Evolutionary conservation across 2,329 filamentous ascomycete genomes (phyloP).

Genomic region (Ophiostoma himal-ulmi): DNA sequence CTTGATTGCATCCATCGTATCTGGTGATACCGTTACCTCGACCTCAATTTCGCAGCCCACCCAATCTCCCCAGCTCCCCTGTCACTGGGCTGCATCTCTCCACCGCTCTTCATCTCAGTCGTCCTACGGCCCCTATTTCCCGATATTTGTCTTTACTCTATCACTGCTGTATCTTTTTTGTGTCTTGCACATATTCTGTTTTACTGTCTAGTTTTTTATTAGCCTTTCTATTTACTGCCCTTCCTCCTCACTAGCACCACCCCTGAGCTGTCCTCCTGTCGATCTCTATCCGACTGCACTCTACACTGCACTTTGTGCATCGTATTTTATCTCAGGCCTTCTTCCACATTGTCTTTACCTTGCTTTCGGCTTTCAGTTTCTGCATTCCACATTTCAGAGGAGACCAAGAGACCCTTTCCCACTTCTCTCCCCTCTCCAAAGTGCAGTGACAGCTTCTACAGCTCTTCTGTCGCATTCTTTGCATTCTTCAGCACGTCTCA

Average conservation of each 20-base stretch:
- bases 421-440: not conserved
- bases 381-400: constrained; percentile 4
- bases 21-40: constrained; percentile 20
- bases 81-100: not conserved
- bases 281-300: constrained; percentile 16
- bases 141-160: not conserved
- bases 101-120: not conserved
- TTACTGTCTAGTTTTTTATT: not conserved
- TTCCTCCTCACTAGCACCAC: not conserved
- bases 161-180: not conserved
- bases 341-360: not conserved
- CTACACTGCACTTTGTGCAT: not conserved
- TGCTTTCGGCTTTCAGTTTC: not conserved
- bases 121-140: not conserved
- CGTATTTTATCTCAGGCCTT: not conserved
- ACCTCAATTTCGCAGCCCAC: constrained; percentile 14
- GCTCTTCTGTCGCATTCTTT: constrained; percentile 2
- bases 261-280: constrained; percentile 20
- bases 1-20: not conserved
- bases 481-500: constrained; percentile 3
- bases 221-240: not conserved
- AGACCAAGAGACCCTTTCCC: not conserved
- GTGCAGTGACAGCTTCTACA: not conserved
- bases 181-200: not conserved
- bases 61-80: constrained; percentile 2